Base-by-base conservation (phyloP, 2,329 filamentous ascomycete species). In the Cryphonectria japonica region DNA sequence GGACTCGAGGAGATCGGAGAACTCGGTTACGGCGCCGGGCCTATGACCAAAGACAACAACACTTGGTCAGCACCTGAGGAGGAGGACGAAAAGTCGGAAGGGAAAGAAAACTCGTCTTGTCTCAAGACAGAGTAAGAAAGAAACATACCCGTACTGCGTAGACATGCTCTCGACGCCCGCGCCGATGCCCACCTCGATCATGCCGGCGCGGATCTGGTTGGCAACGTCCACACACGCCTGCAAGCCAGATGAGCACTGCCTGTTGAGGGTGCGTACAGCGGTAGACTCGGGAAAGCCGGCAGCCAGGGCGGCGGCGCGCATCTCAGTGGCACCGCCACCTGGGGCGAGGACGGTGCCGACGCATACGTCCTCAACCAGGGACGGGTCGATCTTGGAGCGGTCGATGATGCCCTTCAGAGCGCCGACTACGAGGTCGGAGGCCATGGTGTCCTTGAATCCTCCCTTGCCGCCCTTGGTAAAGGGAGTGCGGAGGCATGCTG, bases 91-190 rank as follows among this genome's bases (percentile, higher is more conserved):
- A 13, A 13, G 11, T 41, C 14, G 41, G 14, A 3, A n/a, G 5
- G 22, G 2, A 3, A 50, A n/a, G 22, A n/a, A 0, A 50, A 11
- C 22, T n/a, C n/a, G 16, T n/a, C 9, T 29, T 54, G 34, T 34
- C 34, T 16, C 6, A 16, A 22, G 43, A 7, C 1, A 46, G 32
- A 16, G 32, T 22, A 7, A n/a, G 66, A 13, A n/a, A 19, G 29
- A 50, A 34, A 82, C 88, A 76, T 84, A 92, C 90, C 95, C 96
- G 81, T 98, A 98, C 79, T 98, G 93, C 71, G 87, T 87, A 78
- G 89, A 93, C 96, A 99, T 99, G 86, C 93, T 96, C 89, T 99
- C 96, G 34, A 97, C 94, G 78, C 96, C 96, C 29, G 95, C 95
- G 76, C 95, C 96, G 76, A 98, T 90, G 76, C 96, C 96, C 74